Evolutionary conservation across 164 flowering plant genomes (phyloP), one percentile per base, ranked within the genome.

Genomic region (Nelumbo lutea): DNA sequence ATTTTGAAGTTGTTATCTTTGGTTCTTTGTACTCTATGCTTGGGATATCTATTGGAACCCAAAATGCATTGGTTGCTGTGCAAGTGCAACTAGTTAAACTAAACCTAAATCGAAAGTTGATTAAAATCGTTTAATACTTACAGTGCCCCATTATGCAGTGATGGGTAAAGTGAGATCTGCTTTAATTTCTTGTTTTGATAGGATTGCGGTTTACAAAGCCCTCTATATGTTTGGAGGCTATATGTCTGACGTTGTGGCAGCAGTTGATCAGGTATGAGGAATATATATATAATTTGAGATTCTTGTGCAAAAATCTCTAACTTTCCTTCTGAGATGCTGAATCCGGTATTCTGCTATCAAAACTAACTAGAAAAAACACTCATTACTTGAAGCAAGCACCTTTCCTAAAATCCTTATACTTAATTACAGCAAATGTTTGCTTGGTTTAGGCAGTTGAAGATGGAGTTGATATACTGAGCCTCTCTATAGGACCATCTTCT

Each of bases 131-230:
- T 27, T 27, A 27, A 27, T 27, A 27, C 27, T 27, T 27, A 27
- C 27, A 27, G 27, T 27, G 27, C 27, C 27, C 27, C 27, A 27
- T 27, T 27, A 27, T 27, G 27, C 27, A 27, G 27, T 27, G 27
- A 27, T 27, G 27, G 27, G 27, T 27, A 27, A 27, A 27, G 27
- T 27, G 27, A 27, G 27, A 27, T 27, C 27, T 27, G 27, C 27
- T 27, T 27, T 27, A 27, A 27, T 0, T 46, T 42, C 27, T 64
- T 61, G 10, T 6, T 42, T 52, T 11, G 51, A 41, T 56, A 87
- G 90, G 79, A 79, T 87, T 77, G 86, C 90, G 47, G 90, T 85
- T 15, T 87, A 87, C 67, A 87, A 87, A 74, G 90, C 90, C 50
- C 70, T 85, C 3, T 82, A 80, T 44, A 56, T 83, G 14, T 83